phyloP scores from a whole-genome alignment of 2,329 filamentous ascomycete genomes.

The Diaporthe citriasiana region DNA sequence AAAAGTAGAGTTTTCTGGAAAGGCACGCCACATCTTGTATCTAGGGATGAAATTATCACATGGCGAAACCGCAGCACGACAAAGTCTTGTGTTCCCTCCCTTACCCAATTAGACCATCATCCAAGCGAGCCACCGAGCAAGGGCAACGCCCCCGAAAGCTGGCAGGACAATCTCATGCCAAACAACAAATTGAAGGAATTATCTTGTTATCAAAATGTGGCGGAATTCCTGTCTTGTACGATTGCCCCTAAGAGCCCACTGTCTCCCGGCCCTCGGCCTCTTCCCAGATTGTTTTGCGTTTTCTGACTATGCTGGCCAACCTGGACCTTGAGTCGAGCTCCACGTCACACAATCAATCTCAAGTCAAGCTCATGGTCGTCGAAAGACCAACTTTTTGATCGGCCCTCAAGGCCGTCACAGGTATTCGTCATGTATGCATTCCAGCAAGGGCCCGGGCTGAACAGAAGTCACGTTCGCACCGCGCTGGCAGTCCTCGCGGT shows the following conservation, averaged over 20 bases:
- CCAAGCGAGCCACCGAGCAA: neutral
- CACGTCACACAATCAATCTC: neutral
- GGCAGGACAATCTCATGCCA: neutral
- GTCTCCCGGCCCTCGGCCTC: neutral
- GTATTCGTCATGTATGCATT: neutral
- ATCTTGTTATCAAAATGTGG: neutral
- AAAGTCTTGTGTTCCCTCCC: conserved; percentile 1
- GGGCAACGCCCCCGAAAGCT: neutral
- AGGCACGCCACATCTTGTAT: neutral
- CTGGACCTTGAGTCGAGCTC: neutral
- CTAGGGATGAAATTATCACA: neutral
- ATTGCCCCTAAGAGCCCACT: neutral
- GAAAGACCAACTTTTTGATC: neutral
- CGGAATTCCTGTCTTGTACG: neutral
- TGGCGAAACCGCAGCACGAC: neutral
- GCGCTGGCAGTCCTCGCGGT: neutral
- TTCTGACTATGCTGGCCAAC: neutral
- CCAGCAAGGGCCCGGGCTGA: neutral
- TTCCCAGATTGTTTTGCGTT: neutral
- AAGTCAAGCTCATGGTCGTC: neutral
- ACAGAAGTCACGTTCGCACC: neutral
- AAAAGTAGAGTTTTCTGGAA: neutral
- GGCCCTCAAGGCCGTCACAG: neutral
- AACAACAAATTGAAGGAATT: neutral
- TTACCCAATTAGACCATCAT: neutral